A percentile compares a stretch with the other conserved stretches of the same genome.
These are phyloP conservation scores for Rhinocladiella similis DNA, from an alignment of 2,329 filamentous ascomycete species.

Conservation along the genomic window DNA sequence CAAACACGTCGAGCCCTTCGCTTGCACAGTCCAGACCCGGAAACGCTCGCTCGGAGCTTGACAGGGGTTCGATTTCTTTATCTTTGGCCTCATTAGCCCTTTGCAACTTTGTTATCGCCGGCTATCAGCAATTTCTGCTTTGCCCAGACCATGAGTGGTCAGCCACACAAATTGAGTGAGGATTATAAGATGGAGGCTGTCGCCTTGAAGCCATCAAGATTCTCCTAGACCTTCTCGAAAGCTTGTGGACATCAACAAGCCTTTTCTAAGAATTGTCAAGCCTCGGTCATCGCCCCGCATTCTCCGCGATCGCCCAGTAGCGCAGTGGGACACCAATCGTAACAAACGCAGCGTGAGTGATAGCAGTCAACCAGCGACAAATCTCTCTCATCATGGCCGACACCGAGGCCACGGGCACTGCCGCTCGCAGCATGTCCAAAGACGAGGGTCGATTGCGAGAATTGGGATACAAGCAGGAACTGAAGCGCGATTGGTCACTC, in stretches of 20 bases:
- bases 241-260: conserved; percentile 6
- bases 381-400: conserved; percentile 13
- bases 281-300: conserved; percentile 8
- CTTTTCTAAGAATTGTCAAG: neutral
- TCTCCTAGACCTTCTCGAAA: neutral
- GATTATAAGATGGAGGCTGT: conserved; percentile 16
- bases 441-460: conserved; percentile 56
- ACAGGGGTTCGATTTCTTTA: conserved; percentile 17
- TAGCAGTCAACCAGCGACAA: neutral
- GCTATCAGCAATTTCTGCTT: conserved; percentile 14
- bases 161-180: neutral
- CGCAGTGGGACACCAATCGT: neutral
- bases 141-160: neutral
- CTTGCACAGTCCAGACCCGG: conserved; percentile 16
- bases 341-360: neutral
- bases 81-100: conserved; percentile 8
- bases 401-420: conserved; percentile 14
- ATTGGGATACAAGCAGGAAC: conserved; percentile 62
- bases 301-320: neutral
- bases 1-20: conserved; percentile 5
- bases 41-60: conserved; percentile 11
- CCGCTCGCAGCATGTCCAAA: conserved; percentile 24
- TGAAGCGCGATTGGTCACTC: conserved; percentile 59
- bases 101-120: conserved; percentile 1
- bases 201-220: neutral